phyloP scores from a whole-genome alignment of 2,329 filamentous ascomycete genomes.

The Metarhizium rileyi region DNA sequence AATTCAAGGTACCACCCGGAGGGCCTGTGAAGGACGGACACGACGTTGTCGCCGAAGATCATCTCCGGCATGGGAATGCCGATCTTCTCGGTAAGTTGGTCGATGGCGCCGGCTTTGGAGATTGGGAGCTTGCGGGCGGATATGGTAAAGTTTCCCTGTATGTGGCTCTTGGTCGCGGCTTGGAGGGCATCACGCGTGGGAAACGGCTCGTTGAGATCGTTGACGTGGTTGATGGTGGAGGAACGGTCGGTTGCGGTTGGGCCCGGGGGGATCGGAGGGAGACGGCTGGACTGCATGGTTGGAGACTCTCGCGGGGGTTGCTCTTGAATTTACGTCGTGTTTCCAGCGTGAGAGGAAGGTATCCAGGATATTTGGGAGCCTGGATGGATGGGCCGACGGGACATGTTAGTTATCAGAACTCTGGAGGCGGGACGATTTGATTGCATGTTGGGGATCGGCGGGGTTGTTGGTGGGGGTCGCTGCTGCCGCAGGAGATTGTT shows the following conservation, averaged over 20 bases:
- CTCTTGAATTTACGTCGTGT: too few relatives aligned
- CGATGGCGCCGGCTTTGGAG: slow-evolving; percentile 83
- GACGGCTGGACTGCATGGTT: background rate
- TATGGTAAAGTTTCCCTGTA: slow-evolving; percentile 61
- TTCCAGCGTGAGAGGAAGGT: background rate
- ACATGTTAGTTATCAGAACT: too few relatives aligned
- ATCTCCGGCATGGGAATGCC: slow-evolving; percentile 91
- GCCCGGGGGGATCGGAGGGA: background rate
- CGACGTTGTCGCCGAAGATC: slow-evolving; percentile 96
- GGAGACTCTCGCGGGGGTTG: background rate
- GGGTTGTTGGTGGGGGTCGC: background rate
- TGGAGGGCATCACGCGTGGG: slow-evolving; percentile 40
- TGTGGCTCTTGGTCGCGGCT: slow-evolving; percentile 45
- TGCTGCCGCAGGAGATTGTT: too few relatives aligned
- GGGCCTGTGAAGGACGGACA: slow-evolving; percentile 62
- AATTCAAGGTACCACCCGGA: slow-evolving; percentile 75
- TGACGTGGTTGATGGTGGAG: slow-evolving; percentile 28
- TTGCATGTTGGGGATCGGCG: too few relatives aligned
- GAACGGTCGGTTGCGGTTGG: background rate
- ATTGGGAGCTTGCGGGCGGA: slow-evolving; percentile 86
- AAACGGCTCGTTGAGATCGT: slow-evolving; percentile 41
- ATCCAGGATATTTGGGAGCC: background rate
- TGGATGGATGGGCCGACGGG: background rate
- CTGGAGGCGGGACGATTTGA: too few relatives aligned
- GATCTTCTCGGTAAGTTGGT: slow-evolving; percentile 67